These are phyloP conservation scores for Hanseniaspora sp. DNA, from an alignment of 1,139 yeast genomes.

Conservation along the genomic window DNA sequence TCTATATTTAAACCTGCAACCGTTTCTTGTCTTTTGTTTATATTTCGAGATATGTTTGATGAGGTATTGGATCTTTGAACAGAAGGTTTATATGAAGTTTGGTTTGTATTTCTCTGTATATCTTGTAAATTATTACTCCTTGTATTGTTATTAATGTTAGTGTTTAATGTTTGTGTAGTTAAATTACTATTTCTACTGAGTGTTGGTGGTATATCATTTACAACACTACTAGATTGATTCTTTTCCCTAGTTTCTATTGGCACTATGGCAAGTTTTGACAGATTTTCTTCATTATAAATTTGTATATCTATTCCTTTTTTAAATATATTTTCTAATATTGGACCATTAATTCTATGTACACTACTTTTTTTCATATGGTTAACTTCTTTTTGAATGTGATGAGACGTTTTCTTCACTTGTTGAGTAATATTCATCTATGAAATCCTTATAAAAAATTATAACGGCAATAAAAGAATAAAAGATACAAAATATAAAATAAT, in stretches of 20 bases:
- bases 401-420: slow-evolving; percentile 6
- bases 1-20: too few relatives aligned
- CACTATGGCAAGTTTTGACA: neutral
- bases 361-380: slow-evolving; percentile 12
- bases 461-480: too few relatives aligned
- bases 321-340: slow-evolving; percentile 6
- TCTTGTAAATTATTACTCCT: too few relatives aligned
- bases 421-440: neutral
- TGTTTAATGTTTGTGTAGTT: neutral
- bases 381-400: slow-evolving; percentile 15
- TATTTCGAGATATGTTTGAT: too few relatives aligned
- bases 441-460: too few relatives aligned
- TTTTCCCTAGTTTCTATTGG: neutral
- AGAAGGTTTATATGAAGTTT: too few relatives aligned
- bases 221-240: neutral
- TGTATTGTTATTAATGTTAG: too few relatives aligned
- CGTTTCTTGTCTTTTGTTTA: too few relatives aligned
- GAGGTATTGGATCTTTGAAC: too few relatives aligned
- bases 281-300: slow-evolving; percentile 4
- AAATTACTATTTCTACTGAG: neutral
- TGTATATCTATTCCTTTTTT: slow-evolving; percentile 7
- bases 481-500: too few relatives aligned
- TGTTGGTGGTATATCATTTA: neutral
- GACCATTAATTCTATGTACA: slow-evolving; percentile 2
- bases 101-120: too few relatives aligned